Conservation (phyloP, 495 filamentous ascomycete genomes). For the Tirmania nivea region DNA sequence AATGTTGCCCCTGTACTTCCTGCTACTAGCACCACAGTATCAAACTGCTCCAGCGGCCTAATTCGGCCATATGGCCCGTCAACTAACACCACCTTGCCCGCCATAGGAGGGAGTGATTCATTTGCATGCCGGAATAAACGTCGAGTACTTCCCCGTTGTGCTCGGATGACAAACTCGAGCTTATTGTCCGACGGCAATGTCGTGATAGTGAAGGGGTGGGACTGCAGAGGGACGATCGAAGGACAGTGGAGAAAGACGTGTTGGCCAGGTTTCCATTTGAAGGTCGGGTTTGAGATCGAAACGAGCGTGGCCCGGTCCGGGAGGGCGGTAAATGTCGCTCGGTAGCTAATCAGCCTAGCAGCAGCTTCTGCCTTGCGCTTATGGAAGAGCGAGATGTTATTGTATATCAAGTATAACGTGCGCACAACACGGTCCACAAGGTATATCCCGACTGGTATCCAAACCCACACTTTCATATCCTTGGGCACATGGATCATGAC, state of each 20-base stretch:
- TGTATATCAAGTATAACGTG: conserved; percentile 29
- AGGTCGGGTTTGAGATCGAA: conserved; percentile 43
- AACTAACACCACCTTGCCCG: conserved; percentile 25
- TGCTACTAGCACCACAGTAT: conserved; percentile 35
- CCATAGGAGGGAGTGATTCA: conserved; percentile 22
- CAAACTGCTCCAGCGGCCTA: conserved; percentile 34
- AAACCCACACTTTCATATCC: conserved; percentile 36
- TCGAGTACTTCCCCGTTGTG: conserved; percentile 48
- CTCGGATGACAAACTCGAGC: conserved; percentile 51
- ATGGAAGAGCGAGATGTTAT: conserved; percentile 43
- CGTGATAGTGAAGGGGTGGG: conserved; percentile 66
- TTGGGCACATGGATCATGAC: conserved; percentile 42
- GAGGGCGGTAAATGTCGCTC: conserved; percentile 40
- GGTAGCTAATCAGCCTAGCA: conserved; percentile 11
- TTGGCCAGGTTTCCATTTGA: conserved; percentile 56
- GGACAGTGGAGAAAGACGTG: conserved; percentile 60
- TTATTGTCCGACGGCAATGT: conserved; percentile 33
- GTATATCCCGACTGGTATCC: conserved; percentile 50
- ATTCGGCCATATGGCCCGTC: conserved; percentile 37
- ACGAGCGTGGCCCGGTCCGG: conserved; percentile 43
- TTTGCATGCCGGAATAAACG: conserved; percentile 43
- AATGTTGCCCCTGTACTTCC: conserved; percentile 37
- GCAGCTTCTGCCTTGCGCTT: background rate
- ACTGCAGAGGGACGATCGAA: conserved; percentile 42
- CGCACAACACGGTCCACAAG: conserved; percentile 47